These are phyloP conservation scores for Linum trigynum DNA, from an alignment of 345 rosid species.

Conservation along the genomic window DNA sequence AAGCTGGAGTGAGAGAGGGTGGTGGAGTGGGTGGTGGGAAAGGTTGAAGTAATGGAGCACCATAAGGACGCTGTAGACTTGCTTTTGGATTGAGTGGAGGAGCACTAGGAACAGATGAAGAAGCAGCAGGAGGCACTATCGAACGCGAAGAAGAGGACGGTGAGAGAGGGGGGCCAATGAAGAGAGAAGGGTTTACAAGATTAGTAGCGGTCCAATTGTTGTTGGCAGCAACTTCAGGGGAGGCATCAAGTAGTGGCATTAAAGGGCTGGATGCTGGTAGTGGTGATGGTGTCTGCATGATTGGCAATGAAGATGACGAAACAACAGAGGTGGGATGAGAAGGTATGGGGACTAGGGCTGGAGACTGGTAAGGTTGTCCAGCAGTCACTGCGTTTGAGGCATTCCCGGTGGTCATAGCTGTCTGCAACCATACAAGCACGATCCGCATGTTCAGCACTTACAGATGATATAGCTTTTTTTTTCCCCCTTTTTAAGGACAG, in stretches of 20 bases:
- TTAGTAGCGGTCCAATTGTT: conserved; percentile 28
- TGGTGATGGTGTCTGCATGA: conserved; percentile 41
- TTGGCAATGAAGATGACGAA: conserved; percentile 27
- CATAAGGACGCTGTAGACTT: conserved; percentile 53
- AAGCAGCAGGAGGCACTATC: conserved; percentile 36
- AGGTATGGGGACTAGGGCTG: conserved; percentile 34
- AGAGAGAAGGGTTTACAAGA: conserved; percentile 65
- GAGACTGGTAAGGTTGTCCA: conserved; percentile 42
- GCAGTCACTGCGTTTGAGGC: conserved; percentile 28
- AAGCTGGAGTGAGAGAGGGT: conserved; percentile 67
- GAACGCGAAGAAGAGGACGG: conserved; percentile 25
- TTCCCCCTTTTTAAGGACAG: no score
- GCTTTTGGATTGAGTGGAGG: conserved; percentile 49
- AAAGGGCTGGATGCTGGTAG: conserved; percentile 37
- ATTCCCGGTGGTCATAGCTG: conserved; percentile 48
- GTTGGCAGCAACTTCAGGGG: conserved; percentile 31
- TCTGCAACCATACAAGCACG: conserved; percentile 39
- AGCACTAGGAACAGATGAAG: conserved; percentile 44
- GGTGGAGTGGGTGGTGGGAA: conserved; percentile 93
- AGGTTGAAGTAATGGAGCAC: conserved; percentile 84
- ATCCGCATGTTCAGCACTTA: background rate
- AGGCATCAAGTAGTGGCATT: conserved; percentile 38
- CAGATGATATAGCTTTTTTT: background rate
- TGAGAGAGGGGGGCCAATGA: conserved; percentile 39
- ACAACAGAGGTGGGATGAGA: conserved; percentile 31